Evolutionary conservation across 2,329 filamentous ascomycete genomes (phyloP).

Genomic region (Trichoderma sp.): DNA sequence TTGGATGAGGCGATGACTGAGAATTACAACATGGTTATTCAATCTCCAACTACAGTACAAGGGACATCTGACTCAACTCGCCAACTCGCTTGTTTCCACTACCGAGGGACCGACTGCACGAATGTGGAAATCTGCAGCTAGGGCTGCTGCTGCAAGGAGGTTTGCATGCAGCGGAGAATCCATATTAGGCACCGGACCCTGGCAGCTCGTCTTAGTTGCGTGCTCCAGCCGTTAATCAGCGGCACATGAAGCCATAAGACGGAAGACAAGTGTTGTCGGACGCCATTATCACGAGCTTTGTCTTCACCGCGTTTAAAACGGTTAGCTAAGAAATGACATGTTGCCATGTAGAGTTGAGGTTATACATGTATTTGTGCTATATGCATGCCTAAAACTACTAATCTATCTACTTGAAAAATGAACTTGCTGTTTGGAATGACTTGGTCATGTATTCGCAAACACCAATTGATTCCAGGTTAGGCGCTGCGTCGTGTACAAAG

Average conservation of each 20-base stretch:
- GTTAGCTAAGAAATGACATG: not conserved
- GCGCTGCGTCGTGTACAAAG: not conserved
- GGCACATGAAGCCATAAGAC: not conserved
- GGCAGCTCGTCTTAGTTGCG: not conserved
- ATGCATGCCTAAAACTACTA: not conserved
- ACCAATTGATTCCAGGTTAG: not conserved
- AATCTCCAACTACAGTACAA: not conserved
- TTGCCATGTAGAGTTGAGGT: not conserved
- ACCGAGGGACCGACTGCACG: not conserved
- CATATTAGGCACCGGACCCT: not conserved
- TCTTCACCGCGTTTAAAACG: not conserved
- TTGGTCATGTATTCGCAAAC: not conserved
- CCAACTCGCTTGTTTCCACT: not conserved
- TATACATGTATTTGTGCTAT: not conserved
- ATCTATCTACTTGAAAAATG: not conserved
- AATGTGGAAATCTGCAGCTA: not conserved
- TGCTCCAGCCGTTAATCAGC: slow-evolving; percentile 1
- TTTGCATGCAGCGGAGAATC: slow-evolving; percentile 11
- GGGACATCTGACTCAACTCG: not conserved
- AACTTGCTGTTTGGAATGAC: not conserved
- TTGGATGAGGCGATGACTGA: slow-evolving; percentile 4
- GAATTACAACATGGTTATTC: not conserved
- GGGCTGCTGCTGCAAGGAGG: slow-evolving; percentile 16
- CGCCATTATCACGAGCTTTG: not conserved
- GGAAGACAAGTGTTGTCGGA: not conserved